Evolutionary conservation across 768 basidiomycete species (phyloP).

Genomic region (Lentinula raphanica): DNA sequence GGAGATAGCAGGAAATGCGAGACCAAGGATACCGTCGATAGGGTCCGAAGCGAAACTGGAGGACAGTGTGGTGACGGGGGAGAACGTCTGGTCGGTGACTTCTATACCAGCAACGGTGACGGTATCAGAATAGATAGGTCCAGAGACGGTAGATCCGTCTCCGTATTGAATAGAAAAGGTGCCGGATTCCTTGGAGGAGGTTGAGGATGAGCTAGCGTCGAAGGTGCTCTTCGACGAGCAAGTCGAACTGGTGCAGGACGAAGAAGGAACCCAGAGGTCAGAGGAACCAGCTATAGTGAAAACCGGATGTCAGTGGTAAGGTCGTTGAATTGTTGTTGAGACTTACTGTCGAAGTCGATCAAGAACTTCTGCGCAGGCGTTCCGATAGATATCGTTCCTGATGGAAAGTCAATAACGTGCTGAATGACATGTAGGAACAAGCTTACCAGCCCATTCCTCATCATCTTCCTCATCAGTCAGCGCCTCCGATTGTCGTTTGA

Average conservation of each 20-base stretch:
- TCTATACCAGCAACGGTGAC: slow-evolving; percentile 15
- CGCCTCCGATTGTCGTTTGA: slow-evolving; percentile 28
- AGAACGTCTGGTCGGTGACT: slow-evolving; percentile 24
- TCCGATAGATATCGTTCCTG: slow-evolving; percentile 35
- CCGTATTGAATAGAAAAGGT: slow-evolving; percentile 37
- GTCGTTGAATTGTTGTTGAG: not conserved
- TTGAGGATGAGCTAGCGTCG: slow-evolving; percentile 24
- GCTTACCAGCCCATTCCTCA: slow-evolving; percentile 36
- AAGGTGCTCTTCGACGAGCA: slow-evolving; percentile 27
- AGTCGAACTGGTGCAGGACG: slow-evolving; percentile 21
- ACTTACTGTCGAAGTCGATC: slow-evolving; percentile 37
- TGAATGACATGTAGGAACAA: no score
- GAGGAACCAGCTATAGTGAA: slow-evolving; percentile 19
- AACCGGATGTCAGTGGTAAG: not conserved
- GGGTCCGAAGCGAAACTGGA: slow-evolving; percentile 19
- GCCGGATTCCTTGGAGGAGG: slow-evolving; percentile 22
- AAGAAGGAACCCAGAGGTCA: slow-evolving; percentile 33
- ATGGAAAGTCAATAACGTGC: not conserved
- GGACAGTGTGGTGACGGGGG: slow-evolving; percentile 30
- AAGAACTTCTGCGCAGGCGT: slow-evolving; percentile 31
- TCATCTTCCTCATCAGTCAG: slow-evolving; percentile 31
- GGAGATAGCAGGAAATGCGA: slow-evolving; percentile 35
- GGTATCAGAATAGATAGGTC: slow-evolving; percentile 36
- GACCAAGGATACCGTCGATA: slow-evolving; percentile 22
- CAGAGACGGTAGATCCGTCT: slow-evolving; percentile 37